phyloP scores from a whole-genome alignment of 164 flowering plant genomes.

The Tetracentron sinense region DNA sequence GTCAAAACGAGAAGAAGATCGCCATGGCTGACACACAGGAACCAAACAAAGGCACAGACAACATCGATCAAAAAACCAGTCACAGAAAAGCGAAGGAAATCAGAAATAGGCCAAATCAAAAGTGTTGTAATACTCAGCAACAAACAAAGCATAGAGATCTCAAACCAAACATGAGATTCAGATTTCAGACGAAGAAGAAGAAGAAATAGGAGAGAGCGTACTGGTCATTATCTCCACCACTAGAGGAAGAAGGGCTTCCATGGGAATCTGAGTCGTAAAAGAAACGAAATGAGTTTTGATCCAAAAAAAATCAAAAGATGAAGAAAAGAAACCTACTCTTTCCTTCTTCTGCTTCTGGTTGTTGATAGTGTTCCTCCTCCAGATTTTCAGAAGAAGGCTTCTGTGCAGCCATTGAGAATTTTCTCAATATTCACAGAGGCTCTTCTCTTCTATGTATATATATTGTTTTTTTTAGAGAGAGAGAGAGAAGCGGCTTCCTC shows the following conservation, averaged over 20 bases:
- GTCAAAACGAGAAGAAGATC: background rate
- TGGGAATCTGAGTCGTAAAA: constrained; percentile 39
- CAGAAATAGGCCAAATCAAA: background rate
- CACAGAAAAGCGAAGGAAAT: background rate
- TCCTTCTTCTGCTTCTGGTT: constrained; percentile 8
- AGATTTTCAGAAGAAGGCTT: too few species aligned
- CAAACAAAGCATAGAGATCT: background rate
- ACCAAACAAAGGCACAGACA: background rate
- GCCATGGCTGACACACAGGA: constrained; percentile 6
- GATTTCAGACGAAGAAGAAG: too few species aligned
- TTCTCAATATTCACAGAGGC: too few species aligned
- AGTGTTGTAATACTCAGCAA: background rate
- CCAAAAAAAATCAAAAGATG: background rate
- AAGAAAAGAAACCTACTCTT: background rate
- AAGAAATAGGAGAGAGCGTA: constrained; percentile 18
- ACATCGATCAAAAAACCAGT: too few species aligned
- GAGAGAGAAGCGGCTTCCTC: too few species aligned
- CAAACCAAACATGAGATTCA: background rate
- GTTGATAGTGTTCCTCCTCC: too few species aligned
- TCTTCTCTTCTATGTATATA: too few species aligned
- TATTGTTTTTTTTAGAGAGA: too few species aligned
- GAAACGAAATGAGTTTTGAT: background rate
- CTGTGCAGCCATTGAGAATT: too few species aligned
- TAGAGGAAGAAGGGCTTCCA: constrained; percentile 39
- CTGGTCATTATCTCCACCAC: constrained; percentile 38